Conservation (phyloP, 2,329 filamentous ascomycete genomes). For the Metarhizium album region DNA sequence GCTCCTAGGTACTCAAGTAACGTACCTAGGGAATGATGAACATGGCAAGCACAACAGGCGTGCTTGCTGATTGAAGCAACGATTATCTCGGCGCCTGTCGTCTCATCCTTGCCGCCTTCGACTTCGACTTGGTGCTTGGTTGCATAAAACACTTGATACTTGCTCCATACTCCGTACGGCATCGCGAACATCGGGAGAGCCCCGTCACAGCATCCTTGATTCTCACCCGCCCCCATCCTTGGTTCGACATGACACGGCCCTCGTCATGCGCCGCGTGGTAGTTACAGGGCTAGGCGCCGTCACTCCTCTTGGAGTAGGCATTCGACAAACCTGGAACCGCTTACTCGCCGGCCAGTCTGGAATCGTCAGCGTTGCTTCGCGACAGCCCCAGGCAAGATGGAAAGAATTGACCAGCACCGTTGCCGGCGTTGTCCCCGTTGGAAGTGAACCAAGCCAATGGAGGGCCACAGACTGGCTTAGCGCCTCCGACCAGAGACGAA, state of each 20-base stretch:
- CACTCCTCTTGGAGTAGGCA: slow-evolving; percentile 73
- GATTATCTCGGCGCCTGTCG: too few relatives aligned
- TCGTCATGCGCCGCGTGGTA: slow-evolving; percentile 59
- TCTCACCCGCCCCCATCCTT: neutral
- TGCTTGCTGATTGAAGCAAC: too few relatives aligned
- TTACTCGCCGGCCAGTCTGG: slow-evolving; percentile 73
- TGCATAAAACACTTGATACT: too few relatives aligned
- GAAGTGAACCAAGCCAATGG: slow-evolving; percentile 35
- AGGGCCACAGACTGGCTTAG: slow-evolving; percentile 42
- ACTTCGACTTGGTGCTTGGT: too few relatives aligned
- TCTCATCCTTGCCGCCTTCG: too few relatives aligned
- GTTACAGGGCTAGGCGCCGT: slow-evolving; percentile 76
- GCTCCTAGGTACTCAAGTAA: too few relatives aligned
- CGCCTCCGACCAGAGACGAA: slow-evolving; percentile 54
- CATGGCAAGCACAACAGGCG: too few relatives aligned
- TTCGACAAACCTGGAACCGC: slow-evolving; percentile 67
- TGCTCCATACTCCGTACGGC: too few relatives aligned
- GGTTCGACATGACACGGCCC: slow-evolving; percentile 21
- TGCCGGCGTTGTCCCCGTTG: slow-evolving; percentile 65
- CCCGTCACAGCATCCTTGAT: too few relatives aligned
- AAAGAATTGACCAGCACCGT: slow-evolving; percentile 70
- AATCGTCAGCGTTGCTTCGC: slow-evolving; percentile 59
- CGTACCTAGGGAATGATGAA: too few relatives aligned
- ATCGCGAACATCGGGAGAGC: too few relatives aligned
- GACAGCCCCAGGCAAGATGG: slow-evolving; percentile 49